Evolutionary conservation across 257 asterid species (phyloP).

Genomic region (Nicotiana tomentosiformis): DNA sequence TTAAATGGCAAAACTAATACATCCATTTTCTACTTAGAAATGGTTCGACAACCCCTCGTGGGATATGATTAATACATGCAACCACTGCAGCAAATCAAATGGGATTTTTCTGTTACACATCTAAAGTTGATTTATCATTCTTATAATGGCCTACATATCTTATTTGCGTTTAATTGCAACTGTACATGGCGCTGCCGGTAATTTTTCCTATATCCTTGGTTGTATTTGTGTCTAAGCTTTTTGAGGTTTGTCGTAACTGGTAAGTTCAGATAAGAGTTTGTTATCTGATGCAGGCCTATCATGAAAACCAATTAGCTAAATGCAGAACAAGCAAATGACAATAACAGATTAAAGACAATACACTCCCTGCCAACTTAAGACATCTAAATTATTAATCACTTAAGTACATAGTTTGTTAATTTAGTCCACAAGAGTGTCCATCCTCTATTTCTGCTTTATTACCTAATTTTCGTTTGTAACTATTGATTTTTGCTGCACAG

Average conservation of each 20-base stretch:
- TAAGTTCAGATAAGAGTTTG: background rate
- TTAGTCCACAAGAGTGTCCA: background rate
- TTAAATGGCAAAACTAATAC: background rate
- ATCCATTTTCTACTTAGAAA: background rate
- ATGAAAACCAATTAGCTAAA: background rate
- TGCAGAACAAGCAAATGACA: background rate
- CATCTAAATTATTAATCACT: too few species aligned
- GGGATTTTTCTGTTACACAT: background rate
- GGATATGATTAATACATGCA: background rate
- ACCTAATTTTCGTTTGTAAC: background rate
- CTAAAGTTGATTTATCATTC: background rate
- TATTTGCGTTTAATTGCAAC: background rate
- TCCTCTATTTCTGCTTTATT: background rate
- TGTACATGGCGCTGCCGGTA: background rate
- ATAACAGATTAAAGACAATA: background rate
- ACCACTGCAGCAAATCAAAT: background rate
- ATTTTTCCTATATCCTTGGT: background rate
- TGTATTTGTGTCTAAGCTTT: background rate
- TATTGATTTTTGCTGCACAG: conserved; percentile 22
- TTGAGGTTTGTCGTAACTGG: background rate
- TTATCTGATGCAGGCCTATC: background rate
- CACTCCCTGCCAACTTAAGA: background rate
- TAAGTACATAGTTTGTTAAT: too few species aligned
- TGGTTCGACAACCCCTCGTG: background rate
- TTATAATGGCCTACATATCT: background rate